Base-by-base conservation (phyloP, 2,329 filamentous ascomycete genomes). In the Pseudogymnoascus sp. region DNA sequence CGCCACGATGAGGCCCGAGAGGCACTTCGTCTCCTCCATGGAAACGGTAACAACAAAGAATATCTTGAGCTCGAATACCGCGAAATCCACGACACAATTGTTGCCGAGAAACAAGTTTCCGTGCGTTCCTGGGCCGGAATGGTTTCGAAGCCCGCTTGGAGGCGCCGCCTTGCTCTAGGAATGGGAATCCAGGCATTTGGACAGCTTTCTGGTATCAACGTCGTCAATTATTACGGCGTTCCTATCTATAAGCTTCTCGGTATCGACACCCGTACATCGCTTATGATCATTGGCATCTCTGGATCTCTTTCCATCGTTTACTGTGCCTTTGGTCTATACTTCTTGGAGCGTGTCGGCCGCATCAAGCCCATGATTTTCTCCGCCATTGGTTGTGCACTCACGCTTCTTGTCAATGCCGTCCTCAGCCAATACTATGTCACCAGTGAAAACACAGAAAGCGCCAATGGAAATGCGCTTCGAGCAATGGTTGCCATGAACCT, bases 401-500 rank as follows among this genome's bases (percentile, higher is more conserved):
- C 78, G 12, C 80, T 83, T 63, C 80, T 85, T 63, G 78, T 85
- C 33, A 82, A 80, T 6, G 77, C 75, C 38, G 80, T 84, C 60
- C 74, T 80, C 31, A 81, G 77, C 8, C 76, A 76, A 4, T 80
- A 79, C 69, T 75, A 79, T 12, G 25, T 53, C n/a, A 31, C 47
- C 11, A 6, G 59, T 65, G 78, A 65, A 69, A 75, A 8, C 83
- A 81, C 75, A 69, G 71, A 1, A 69, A 73, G n/a, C 25, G 3
- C 67, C 0, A 77, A 85, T 67, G 68, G 71, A 31, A 77, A 76
- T 0, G 82, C 80, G 38, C 65, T 74, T 2, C 69, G 72, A 0
- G 83, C 82, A 8, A 85, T 83, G 82, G 82, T 77, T 4, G 81
- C 81, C 1, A 80, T 85, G 0, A 80, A 80, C 0, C 80, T 85